Evolutionary conservation across 352 stramenopile species (phyloP), one percentile per base, ranked within the genome.

Genomic region (Globisporangium nunn): DNA sequence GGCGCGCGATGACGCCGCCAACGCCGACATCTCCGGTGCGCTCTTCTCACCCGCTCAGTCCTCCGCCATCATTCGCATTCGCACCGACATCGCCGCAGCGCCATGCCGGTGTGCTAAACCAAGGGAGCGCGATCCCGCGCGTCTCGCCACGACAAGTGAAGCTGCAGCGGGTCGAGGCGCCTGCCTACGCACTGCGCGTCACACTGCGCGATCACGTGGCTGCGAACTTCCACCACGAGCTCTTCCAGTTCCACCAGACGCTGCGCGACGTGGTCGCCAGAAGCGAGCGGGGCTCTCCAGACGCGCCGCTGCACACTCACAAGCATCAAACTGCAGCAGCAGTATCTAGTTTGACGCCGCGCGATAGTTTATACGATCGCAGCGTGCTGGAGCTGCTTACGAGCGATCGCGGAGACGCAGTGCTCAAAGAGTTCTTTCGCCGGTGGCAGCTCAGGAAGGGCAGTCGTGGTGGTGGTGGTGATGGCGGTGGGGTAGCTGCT

Each of bases 241-340:
- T 91, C 2, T 81, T 91, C 53, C 71, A 76, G 39, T 85, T 91
- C 54, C 78, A 88, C 50, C 81, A 91, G 59, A 52, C 85, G 10
- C 58, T 91, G 11, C 66, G 68, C 0, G 78, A 91, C 50, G 63
- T 65, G 2, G 64, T 75, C 1, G 55, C 67, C 3, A 41, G 43
- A 4, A 55, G 50, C 50, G 28, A 57, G 47, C 29, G 29, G 3
- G 30, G 55, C 0, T 8, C n/a, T 17, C 8, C 23, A 45, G 37
- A 12, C 4, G 37, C 17, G 11, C 3, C 49, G 11, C 17, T 61
- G 0, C 56, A 68, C 3, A 62, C 46, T 12, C 29, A 18, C 3
- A 52, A 35, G 47, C 47, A 31, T 7, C 8, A 33, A 18, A 2
- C 15, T 33, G 18, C 39, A 37, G 18, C 37, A 48, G 12, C 23